Percentiles rank a stretch among this genome's conserved stretches.
phyloP scores from a whole-genome alignment of 2,329 filamentous ascomycete species.

The Aspergillus pseudoglaucus region DNA sequence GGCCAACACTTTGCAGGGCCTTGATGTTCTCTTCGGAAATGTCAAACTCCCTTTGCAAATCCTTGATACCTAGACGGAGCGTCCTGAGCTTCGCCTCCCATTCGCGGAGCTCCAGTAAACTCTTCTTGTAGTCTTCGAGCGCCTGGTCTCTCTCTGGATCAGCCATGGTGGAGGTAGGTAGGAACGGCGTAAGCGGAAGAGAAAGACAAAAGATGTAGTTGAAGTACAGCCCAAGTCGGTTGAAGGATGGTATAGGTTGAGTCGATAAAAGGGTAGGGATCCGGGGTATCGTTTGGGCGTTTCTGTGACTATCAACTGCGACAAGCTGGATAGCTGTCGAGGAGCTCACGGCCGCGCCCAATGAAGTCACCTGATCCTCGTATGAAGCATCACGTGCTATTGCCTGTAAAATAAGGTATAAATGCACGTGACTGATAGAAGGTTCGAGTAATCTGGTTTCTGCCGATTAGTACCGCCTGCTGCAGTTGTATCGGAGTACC shows the following conservation, averaged over 20 bases:
- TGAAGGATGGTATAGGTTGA: not conserved
- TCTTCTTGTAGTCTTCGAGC: constrained; percentile 69
- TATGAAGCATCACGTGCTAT: not conserved
- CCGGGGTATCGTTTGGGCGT: constrained; percentile 7
- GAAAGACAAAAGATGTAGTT: not conserved
- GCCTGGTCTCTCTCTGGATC: constrained; percentile 59
- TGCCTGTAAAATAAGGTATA: too few relatives aligned
- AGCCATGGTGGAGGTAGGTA: constrained; percentile 25
- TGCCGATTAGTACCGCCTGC: too few relatives aligned
- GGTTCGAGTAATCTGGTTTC: too few relatives aligned
- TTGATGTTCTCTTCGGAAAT: constrained; percentile 99
- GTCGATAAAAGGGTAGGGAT: not conserved
- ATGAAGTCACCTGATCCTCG: constrained; percentile 10
- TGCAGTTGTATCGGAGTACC: too few relatives aligned
- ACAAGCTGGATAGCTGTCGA: constrained; percentile 24
- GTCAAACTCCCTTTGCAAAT: constrained; percentile 88
- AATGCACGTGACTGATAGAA: too few relatives aligned
- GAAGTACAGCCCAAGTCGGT: not conserved
- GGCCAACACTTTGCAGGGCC: constrained; percentile 94
- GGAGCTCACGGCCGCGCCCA: constrained; percentile 14
- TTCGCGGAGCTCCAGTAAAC: constrained; percentile 89
- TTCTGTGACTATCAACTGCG: constrained; percentile 8
- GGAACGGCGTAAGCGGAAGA: not conserved
- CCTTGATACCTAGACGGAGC: constrained; percentile 91
- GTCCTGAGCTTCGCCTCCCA: constrained; percentile 98